phyloP scores from a whole-genome alignment of 2,329 filamentous ascomycete genomes.

The Coleophoma eucalyptorum region DNA sequence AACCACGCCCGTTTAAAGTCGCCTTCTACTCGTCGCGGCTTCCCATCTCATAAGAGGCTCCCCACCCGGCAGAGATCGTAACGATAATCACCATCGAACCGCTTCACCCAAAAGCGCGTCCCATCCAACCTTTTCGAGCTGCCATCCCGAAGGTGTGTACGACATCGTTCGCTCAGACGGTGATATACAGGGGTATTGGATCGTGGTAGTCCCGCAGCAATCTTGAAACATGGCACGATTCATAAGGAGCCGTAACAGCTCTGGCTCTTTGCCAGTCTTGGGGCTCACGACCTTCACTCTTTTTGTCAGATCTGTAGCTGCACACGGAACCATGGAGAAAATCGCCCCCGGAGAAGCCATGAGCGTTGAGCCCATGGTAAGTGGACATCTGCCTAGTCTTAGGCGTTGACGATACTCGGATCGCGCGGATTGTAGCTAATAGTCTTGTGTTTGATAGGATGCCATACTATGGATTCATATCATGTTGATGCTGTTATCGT shows the following conservation, averaged over 20 bases:
- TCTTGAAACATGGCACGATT: slow-evolving; percentile 4
- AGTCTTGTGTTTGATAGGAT: slow-evolving; percentile 52
- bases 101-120: too few species aligned
- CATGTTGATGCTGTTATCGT: slow-evolving; percentile 78
- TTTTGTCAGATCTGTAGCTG: slow-evolving; percentile 12
- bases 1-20: neutral
- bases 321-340: slow-evolving; percentile 39
- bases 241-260: neutral
- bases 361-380: slow-evolving; percentile 70
- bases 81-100: too few species aligned
- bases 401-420: neutral
- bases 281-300: slow-evolving; percentile 1
- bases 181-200: too few species aligned
- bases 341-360: slow-evolving; percentile 67
- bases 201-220: neutral
- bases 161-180: too few species aligned
- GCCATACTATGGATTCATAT: slow-evolving; percentile 92
- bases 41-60: too few species aligned
- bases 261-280: neutral
- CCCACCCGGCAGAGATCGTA: too few species aligned
- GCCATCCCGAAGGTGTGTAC: too few species aligned
- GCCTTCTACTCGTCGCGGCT: too few species aligned
- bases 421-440: neutral
- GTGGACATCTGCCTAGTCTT: slow-evolving; percentile 20
- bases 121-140: too few species aligned